Evolutionary conservation across 768 basidiomycete genomes (phyloP).

Genomic region (Kwoniella dejecticola): DNA sequence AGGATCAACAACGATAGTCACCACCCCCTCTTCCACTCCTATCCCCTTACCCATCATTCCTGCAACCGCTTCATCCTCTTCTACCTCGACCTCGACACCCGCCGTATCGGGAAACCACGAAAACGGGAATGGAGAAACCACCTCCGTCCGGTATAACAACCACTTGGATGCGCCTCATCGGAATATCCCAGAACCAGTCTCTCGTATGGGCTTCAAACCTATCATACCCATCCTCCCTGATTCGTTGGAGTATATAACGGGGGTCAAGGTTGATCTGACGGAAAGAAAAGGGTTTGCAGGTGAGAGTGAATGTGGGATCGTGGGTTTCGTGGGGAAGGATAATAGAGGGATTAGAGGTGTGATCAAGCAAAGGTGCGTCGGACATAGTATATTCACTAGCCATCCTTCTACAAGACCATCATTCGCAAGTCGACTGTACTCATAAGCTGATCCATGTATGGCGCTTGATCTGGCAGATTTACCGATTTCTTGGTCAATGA

Average conservation of each 20-base stretch:
- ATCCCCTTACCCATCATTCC: slow-evolving; percentile 7
- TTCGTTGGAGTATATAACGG: slow-evolving; percentile 40
- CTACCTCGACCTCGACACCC: neutral
- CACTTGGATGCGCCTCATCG: slow-evolving; percentile 15
- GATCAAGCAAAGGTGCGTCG: slow-evolving; percentile 89
- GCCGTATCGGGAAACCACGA: too few species aligned
- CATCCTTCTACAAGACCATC: too few species aligned
- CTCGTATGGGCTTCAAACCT: slow-evolving; percentile 41
- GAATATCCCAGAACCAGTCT: slow-evolving; percentile 32
- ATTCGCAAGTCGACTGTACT: too few species aligned
- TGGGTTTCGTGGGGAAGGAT: slow-evolving; percentile 19
- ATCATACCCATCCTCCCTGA: slow-evolving; percentile 35
- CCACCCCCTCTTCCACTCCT: slow-evolving; percentile 9
- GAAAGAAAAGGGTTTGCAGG: slow-evolving; percentile 37
- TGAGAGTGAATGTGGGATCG: slow-evolving; percentile 41
- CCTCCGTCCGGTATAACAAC: slow-evolving; percentile 6
- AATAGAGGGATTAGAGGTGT: slow-evolving; percentile 69
- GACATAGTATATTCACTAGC: too few species aligned
- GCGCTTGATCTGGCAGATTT: slow-evolving; percentile 65
- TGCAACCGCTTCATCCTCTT: neutral
- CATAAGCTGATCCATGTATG: neutral
- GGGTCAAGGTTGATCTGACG: slow-evolving; percentile 34
- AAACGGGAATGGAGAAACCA: neutral
- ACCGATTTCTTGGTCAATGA: slow-evolving; percentile 96
- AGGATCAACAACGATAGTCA: slow-evolving; percentile 9